These are phyloP conservation scores for Phytophthora podocarpi DNA, from an alignment of 352 stramenopile genomes.

Conservation along the genomic window DNA sequence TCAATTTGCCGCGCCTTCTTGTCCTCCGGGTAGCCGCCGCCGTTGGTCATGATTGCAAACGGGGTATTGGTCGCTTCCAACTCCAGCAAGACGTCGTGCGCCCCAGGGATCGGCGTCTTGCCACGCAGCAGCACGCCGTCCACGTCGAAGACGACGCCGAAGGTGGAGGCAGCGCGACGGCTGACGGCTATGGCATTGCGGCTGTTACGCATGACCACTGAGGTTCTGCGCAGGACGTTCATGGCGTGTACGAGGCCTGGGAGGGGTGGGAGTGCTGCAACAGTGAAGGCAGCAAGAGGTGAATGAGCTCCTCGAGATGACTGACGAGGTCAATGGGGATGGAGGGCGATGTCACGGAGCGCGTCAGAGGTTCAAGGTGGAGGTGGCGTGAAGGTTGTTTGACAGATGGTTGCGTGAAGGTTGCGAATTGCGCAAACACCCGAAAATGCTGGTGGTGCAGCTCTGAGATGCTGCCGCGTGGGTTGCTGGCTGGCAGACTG, in stretches of 20 bases:
- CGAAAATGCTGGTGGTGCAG: constrained; percentile 28
- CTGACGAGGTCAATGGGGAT: constrained; percentile 9
- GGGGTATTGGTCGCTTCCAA: constrained; percentile 63
- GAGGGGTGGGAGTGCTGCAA: constrained; percentile 5
- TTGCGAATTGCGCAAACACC: constrained; percentile 32
- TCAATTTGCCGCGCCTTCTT: constrained; percentile 79
- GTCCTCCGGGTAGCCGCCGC: constrained; percentile 77
- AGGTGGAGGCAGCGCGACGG: constrained; percentile 43
- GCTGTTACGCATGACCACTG: constrained; percentile 6
- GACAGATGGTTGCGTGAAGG: constrained; percentile 31
- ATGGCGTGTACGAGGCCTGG: constrained; percentile 10
- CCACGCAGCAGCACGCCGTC: constrained; percentile 82
- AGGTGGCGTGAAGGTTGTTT: constrained; percentile 5
- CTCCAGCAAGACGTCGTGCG: constrained; percentile 69
- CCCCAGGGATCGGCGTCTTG: constrained; percentile 73
- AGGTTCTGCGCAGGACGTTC: constrained; percentile 21
- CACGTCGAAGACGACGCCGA: constrained; percentile 85
- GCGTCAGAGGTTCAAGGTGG: constrained; percentile 2
- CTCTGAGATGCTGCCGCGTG: too few species aligned
- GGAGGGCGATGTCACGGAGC: constrained; percentile 3
- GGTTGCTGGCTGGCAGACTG: too few species aligned
- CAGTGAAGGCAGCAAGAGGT: too few species aligned
- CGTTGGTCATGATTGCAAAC: constrained; percentile 89
- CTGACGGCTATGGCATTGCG: neutral
- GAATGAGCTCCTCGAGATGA: too few species aligned